These are phyloP conservation scores for Wallacemonas sp. DNA, from an alignment of 208 protist species.

Conservation along the genomic window DNA sequence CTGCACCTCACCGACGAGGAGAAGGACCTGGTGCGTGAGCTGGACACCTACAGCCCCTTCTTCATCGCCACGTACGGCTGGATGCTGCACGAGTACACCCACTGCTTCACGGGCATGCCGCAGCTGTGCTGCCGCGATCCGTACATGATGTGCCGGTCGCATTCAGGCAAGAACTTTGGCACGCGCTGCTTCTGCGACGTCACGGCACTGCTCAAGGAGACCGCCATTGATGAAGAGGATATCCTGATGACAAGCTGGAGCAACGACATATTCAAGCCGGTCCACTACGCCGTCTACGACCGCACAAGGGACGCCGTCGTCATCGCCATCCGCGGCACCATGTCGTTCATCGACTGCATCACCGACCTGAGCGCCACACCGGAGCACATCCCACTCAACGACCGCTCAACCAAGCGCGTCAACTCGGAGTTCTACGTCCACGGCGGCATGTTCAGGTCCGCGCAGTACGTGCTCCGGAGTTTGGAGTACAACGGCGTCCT, in stretches of 20 bases:
- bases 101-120: slow-evolving; percentile 55
- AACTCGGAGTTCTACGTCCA: slow-evolving; percentile 79
- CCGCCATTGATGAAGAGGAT: slow-evolving; percentile 55
- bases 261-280: slow-evolving; percentile 70
- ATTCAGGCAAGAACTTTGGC: slow-evolving; percentile 41
- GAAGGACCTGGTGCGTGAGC: slow-evolving; percentile 32
- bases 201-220: slow-evolving; percentile 61
- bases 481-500: slow-evolving; percentile 68
- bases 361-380: slow-evolving; percentile 78
- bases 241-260: slow-evolving; percentile 71
- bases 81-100: slow-evolving; percentile 66
- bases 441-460: slow-evolving; percentile 71
- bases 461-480: slow-evolving; percentile 54
- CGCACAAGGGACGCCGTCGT: slow-evolving; percentile 52
- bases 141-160: slow-evolving; percentile 63
- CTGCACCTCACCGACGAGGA: slow-evolving; percentile 38
- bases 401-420: slow-evolving; percentile 13
- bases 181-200: slow-evolving; percentile 66
- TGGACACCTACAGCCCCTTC: slow-evolving; percentile 70
- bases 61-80: slow-evolving; percentile 82
- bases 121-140: slow-evolving; percentile 66
- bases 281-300: slow-evolving; percentile 81
- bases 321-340: slow-evolving; percentile 85
- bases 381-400: slow-evolving; percentile 33
- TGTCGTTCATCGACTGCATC: slow-evolving; percentile 82